phyloP scores from a whole-genome alignment of 2,329 filamentous ascomycete genomes.

The Myriangium duriaei region DNA sequence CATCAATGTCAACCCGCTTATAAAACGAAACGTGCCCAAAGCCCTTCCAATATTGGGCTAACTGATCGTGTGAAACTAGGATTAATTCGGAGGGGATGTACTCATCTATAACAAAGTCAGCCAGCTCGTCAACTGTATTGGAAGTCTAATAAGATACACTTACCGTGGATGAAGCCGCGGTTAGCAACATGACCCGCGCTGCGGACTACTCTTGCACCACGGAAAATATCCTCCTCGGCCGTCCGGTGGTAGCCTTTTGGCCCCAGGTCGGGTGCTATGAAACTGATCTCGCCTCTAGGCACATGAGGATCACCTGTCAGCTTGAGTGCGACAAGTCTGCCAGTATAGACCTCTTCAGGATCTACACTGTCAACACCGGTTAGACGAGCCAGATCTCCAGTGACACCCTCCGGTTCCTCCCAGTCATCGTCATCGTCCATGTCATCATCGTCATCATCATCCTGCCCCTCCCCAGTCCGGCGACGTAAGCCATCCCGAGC shows the following conservation, averaged over 20 bases:
- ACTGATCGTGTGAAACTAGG: conserved; percentile 59
- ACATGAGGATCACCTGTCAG: conserved; percentile 86
- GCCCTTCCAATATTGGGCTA: conserved; percentile 72
- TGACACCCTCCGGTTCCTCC: conserved; percentile 23
- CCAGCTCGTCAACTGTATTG: too few species aligned
- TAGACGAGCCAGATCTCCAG: conserved; percentile 4
- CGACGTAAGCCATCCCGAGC: conserved; percentile 7
- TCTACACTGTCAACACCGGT: neutral
- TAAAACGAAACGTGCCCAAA: conserved; percentile 39
- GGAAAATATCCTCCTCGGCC: conserved; percentile 55
- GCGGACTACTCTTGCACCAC: conserved; percentile 59
- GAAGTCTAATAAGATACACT: conserved; percentile 29
- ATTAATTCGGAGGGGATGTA: conserved; percentile 68
- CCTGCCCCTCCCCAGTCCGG: conserved; percentile 7
- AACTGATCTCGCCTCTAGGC: conserved; percentile 73
- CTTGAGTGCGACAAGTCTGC: conserved; percentile 72
- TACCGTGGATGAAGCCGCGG: conserved; percentile 59
- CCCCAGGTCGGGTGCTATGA: conserved; percentile 67
- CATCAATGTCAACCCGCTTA: conserved; percentile 34
- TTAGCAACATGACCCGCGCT: conserved; percentile 68
- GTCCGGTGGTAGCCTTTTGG: conserved; percentile 50
- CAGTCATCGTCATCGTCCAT: conserved; percentile 31
- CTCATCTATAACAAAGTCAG: conserved; percentile 41
- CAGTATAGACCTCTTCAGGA: conserved; percentile 39
- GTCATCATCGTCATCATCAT: conserved; percentile 9